Base-by-base conservation (phyloP, 352 stramenopile species). In the Globisporangium nunn region DNA sequence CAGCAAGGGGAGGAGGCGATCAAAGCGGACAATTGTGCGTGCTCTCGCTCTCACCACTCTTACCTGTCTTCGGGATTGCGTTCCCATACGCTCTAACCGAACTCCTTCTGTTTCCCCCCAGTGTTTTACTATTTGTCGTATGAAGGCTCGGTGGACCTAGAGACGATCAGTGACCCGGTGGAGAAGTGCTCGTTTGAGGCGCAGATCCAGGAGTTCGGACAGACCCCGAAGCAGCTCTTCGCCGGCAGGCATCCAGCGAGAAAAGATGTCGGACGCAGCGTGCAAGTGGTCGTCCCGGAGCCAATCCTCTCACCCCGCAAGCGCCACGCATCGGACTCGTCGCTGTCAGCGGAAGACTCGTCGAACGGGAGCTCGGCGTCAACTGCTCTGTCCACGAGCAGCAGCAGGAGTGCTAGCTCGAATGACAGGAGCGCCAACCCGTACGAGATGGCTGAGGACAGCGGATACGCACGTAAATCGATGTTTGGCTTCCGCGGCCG, bases 171-270 rank as follows among this genome's bases (percentile, higher is more conserved):
- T 0, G 91, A 98, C 58, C 82, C 83, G 14, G 81, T 98, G 14
- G 84, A 98, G 58, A 87, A 96, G 51, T 94, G 93, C 56, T 97
- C 95, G 8, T 96, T 97, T 14, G 87, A 97, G 63, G 78, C 77
- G 2, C 92, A 98, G 62, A 97, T 98, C 51, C 85, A 96, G 60
- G 86, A 97, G 61, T 97, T 97, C 66, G 89, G 89, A 2, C 89
- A 97, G 62, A 97, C 88, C 0, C 89, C 89, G 0, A 91, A 78
- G 30, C 59, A 85, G 12, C 60, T 95, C 2, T 95, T 95, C 59
- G 58, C 66, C 23, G 75, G 72, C 4, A 54, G 75, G 0, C 85
- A 95, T 54, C 83, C 85, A 33, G 68, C 79, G 0, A 74, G 85
- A 6, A 79, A 65, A 33, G 80, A 91, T 17, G 11, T 88, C 4